Percentiles rank a stretch among this genome's conserved stretches.
Conservation (phyloP, 2,329 filamentous ascomycete genomes). For the Sporothrix variecibatus region DNA sequence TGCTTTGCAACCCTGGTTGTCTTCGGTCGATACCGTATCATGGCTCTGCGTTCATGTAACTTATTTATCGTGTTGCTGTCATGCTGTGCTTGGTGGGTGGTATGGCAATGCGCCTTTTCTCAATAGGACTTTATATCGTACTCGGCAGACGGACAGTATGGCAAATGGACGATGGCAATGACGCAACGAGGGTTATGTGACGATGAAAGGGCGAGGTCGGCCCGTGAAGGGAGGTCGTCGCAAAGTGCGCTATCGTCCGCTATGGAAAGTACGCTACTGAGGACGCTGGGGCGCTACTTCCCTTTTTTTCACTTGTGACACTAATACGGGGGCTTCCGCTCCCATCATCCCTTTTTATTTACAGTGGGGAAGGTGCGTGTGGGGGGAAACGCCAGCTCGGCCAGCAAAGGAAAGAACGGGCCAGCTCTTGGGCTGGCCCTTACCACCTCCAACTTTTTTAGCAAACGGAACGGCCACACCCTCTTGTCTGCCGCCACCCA, state of each 20-base stretch:
- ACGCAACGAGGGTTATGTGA: background rate
- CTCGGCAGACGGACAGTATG: background rate
- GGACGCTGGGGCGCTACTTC: background rate
- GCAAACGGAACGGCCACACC: conserved; percentile 11
- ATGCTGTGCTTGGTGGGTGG: background rate
- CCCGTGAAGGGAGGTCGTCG: background rate
- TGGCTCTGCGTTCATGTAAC: background rate
- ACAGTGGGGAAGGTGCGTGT: background rate
- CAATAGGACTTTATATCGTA: background rate
- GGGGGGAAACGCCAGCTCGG: background rate
- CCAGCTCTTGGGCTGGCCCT: background rate
- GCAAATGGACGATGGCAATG: background rate
- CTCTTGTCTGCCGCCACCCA: background rate
- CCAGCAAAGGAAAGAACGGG: background rate
- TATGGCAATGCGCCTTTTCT: background rate
- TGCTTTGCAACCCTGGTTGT: background rate
- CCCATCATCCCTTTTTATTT: background rate
- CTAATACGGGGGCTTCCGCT: background rate
- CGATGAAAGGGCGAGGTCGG: background rate
- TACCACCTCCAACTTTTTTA: background rate
- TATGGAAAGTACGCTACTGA: background rate
- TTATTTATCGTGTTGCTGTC: background rate
- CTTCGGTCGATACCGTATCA: background rate
- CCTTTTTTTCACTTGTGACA: background rate
- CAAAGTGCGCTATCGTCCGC: background rate